These are phyloP conservation scores for Vicia sativa DNA, from an alignment of 306 rosid species.

Conservation along the genomic window DNA sequence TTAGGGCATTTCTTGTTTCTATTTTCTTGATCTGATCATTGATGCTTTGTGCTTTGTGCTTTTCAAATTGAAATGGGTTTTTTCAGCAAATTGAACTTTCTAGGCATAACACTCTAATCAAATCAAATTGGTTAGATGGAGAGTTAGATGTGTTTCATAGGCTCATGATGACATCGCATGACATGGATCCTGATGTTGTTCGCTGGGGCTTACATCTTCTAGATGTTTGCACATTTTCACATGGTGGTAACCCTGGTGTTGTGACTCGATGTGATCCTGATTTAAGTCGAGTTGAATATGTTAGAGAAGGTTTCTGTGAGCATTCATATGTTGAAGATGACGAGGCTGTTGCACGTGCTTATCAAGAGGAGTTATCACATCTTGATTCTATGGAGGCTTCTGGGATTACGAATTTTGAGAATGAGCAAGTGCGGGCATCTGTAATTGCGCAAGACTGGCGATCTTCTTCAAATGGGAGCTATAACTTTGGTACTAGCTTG, in stretches of 20 bases:
- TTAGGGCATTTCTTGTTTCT: not conserved
- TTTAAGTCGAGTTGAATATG: conserved; percentile 63
- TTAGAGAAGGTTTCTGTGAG: conserved; percentile 75
- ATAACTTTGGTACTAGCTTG: conserved; percentile 46
- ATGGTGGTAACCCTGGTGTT: conserved; percentile 49
- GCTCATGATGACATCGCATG: conserved; percentile 56
- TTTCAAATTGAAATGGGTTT: conserved; percentile 10
- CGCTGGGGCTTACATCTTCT: conserved; percentile 93
- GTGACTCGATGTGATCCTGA: conserved; percentile 63
- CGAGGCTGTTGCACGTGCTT: conserved; percentile 85
- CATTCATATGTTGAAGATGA: conserved; percentile 63
- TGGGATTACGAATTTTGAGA: conserved; percentile 48
- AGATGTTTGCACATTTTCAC: conserved; percentile 75
- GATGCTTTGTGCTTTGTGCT: not conserved
- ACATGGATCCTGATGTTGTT: conserved; percentile 80
- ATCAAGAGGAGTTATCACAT: conserved; percentile 76
- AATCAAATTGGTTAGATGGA: conserved; percentile 34
- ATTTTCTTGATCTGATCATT: conserved; percentile 10
- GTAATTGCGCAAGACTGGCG: conserved; percentile 78
- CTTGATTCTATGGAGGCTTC: conserved; percentile 61
- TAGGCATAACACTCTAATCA: conserved; percentile 9
- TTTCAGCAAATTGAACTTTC: conserved; percentile 43
- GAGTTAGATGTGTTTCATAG: conserved; percentile 37
- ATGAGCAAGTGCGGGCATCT: conserved; percentile 53
- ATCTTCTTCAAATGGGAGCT: conserved; percentile 52